Evolutionary conservation across 2,329 filamentous ascomycete genomes (phyloP).

Genomic region (Pseudogymnoascus sp.): DNA sequence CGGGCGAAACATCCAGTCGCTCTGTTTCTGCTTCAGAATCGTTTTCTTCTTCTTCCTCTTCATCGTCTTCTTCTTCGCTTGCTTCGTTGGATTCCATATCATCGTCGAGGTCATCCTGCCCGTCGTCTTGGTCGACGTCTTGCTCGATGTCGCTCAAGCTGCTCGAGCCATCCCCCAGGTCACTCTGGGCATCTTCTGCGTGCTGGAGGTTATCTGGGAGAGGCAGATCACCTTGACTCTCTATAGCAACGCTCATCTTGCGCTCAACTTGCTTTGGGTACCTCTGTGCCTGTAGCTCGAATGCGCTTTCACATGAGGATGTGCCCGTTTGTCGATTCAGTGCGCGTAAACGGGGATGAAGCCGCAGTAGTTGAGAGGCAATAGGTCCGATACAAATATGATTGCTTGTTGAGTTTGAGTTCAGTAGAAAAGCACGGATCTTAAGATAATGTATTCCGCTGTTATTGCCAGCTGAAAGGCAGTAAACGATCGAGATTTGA

Average conservation of each 20-base stretch:
- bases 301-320: constrained; percentile 6
- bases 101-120: constrained; percentile 54
- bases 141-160: constrained; percentile 82
- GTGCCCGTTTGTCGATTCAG: constrained; percentile 6
- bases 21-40: constrained; percentile 91
- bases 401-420: neutral
- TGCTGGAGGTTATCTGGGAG: constrained; percentile 23
- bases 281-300: neutral
- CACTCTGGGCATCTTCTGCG: constrained; percentile 26
- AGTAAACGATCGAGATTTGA: neutral
- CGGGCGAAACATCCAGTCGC: constrained; percentile 81
- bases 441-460: constrained; percentile 2
- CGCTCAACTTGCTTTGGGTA: constrained; percentile 14
- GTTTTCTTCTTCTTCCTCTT: constrained; percentile 45
- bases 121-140: constrained; percentile 55
- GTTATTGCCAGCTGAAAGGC: constrained; percentile 8
- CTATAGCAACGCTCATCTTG: constrained; percentile 26
- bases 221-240: constrained; percentile 22
- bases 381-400: neutral
- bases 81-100: constrained; percentile 43
- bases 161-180: constrained; percentile 67
- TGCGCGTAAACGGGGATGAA: neutral
- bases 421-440: neutral
- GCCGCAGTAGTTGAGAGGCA: neutral
- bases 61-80: constrained; percentile 29